Base-by-base conservation (phyloP, 2,329 filamentous ascomycete genomes). In the Akanthomyces uredinophilus region DNA sequence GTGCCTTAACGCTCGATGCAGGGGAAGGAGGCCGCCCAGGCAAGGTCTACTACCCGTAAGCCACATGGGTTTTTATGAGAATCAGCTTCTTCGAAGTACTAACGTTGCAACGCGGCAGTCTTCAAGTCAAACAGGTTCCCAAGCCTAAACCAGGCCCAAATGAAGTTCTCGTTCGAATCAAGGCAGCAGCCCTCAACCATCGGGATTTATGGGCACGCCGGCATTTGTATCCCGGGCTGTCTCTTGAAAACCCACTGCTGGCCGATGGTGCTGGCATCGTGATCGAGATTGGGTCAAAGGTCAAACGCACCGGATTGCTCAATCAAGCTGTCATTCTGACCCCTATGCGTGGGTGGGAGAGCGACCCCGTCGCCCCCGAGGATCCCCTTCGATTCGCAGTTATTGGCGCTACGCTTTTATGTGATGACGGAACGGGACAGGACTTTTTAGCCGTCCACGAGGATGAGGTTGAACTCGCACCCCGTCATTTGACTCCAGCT, bases 131-230 rank as follows among this genome's bases (percentile, higher is more conserved):
- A 65, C 78, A 86, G 35, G 76, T 88, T 16, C 82, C 87, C 61
- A 80, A 81, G 65, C 89, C 89, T 27, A 79, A 78, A 2, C 88
- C 88, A 0, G 82, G 84, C 29, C 83, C 83, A 14, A 80, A 80
- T 65, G 83, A 97, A 73, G 79, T 96, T 65, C 80, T 96, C 5
- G 79, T 98, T 65, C 86, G 85, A 69, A 80, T 98, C 70, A 83
- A 84, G 43, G 90, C 92, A 56, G 90, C 88, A 1, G 89, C 94
- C 13, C 86, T 98, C 55, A 98, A 98, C 79, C 94, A 98, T 79
- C 90, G 93, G 69, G 94, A 98, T 74, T 85, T 96, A 67, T 98
- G 97, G 79, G 89, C 96, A 75, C 90, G 94, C 61, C 92, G 95
- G 74, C 89, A 93, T 71, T 85, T 96, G 46, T 98, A 98, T 79